Percentiles rank a stretch among this genome's conserved stretches.
Conservation (phyloP, 1,139 yeast genomes). For the Taphrina wiesneri region DNA sequence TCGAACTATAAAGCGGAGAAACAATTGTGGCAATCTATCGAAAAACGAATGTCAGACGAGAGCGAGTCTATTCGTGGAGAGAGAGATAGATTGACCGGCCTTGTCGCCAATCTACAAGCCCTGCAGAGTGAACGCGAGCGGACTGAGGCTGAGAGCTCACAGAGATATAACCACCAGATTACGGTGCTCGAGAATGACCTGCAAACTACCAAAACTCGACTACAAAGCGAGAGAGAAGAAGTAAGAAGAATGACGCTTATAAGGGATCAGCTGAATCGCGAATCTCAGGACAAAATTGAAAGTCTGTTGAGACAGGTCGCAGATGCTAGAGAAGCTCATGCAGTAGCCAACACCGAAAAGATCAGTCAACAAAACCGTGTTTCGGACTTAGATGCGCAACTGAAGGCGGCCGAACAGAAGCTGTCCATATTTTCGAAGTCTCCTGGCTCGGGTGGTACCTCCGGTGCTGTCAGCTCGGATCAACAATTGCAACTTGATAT, state of each 20-base stretch:
- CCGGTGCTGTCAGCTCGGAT: conserved; percentile 41
- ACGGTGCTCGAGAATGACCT: conserved; percentile 57
- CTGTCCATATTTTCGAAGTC: conserved; percentile 44
- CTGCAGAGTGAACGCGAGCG: conserved; percentile 64
- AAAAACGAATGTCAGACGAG: conserved; percentile 58
- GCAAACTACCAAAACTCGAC: conserved; percentile 51
- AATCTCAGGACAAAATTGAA: conserved; percentile 69
- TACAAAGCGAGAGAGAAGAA: conserved; percentile 52
- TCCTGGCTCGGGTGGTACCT: conserved; percentile 40
- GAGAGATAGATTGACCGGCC: conserved; percentile 59
- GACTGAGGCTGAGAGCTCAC: conserved; percentile 55
- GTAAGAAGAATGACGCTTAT: conserved; percentile 14
- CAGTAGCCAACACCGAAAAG: conserved; percentile 50
- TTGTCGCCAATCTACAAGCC: conserved; percentile 63
- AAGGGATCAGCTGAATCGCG: conserved; percentile 46
- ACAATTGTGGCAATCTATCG: conserved; percentile 54
- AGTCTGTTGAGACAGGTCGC: conserved; percentile 55
- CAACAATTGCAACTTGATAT: conserved; percentile 44
- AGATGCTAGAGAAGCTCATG: conserved; percentile 50
- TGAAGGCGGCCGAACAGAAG: conserved; percentile 48
- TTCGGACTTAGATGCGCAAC: conserved; percentile 46
- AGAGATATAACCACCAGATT: conserved; percentile 55
- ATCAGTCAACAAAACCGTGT: conserved; percentile 40
- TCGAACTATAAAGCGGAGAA: conserved; percentile 60
- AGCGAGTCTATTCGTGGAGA: conserved; percentile 59